phyloP scores from a whole-genome alignment of 352 stramenopile species.

The Pythium coloratum region DNA sequence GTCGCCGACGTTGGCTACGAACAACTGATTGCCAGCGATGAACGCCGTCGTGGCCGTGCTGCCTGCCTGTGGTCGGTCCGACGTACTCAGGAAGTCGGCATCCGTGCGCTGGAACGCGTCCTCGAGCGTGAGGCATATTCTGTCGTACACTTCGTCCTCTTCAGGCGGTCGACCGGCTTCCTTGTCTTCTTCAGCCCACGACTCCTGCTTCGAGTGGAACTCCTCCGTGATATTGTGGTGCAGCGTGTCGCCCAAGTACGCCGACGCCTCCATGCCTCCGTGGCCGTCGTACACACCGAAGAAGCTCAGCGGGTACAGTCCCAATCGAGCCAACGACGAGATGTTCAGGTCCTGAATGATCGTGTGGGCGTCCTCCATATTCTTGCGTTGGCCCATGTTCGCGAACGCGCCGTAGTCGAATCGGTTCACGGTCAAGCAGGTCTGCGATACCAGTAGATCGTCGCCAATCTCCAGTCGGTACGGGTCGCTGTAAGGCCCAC shows the following conservation, averaged over 20 bases:
- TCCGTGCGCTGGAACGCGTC: slow-evolving; percentile 71
- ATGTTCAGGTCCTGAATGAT: slow-evolving; percentile 92
- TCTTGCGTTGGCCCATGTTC: slow-evolving; percentile 91
- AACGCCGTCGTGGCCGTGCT: slow-evolving; percentile 95
- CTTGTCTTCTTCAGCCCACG: slow-evolving; percentile 38
- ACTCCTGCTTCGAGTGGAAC: slow-evolving; percentile 52
- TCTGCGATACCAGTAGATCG: slow-evolving; percentile 95
- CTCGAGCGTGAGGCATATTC: slow-evolving; percentile 48
- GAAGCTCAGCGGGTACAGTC: slow-evolving; percentile 89
- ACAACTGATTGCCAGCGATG: slow-evolving; percentile 90
- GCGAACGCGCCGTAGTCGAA: slow-evolving; percentile 96
- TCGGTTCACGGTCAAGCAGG: slow-evolving; percentile 95
- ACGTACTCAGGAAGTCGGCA: slow-evolving; percentile 66
- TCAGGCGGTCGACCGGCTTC: slow-evolving; percentile 33
- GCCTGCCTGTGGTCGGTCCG: slow-evolving; percentile 74
- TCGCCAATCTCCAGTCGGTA: slow-evolving; percentile 93
- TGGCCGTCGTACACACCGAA: slow-evolving; percentile 97
- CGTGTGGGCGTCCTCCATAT: slow-evolving; percentile 96
- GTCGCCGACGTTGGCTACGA: slow-evolving; percentile 96
- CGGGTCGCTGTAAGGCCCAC: slow-evolving; percentile 91
- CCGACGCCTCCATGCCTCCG: slow-evolving; percentile 92
- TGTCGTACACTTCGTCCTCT: slow-evolving; percentile 9
- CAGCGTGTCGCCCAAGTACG: slow-evolving; percentile 82
- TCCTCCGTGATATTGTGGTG: slow-evolving; percentile 67
- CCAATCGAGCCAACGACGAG: slow-evolving; percentile 45